Conservation (phyloP, 176 grass and related monocot species). For the Bromus sterilis region DNA sequence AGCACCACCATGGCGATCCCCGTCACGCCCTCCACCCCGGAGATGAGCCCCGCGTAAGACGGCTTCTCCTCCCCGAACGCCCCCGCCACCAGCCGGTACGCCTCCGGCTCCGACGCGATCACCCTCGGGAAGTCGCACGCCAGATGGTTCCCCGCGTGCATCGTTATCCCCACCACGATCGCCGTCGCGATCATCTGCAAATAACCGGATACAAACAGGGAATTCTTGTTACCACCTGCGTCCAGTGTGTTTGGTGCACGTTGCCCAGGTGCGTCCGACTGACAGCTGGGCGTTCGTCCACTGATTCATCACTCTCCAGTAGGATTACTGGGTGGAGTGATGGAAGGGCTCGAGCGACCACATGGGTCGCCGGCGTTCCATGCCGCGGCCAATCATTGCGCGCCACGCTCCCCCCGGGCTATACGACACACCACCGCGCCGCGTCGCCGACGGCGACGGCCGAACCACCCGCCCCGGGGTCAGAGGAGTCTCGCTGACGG, state of each 20-base stretch:
- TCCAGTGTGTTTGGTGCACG: neutral
- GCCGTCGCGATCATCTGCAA: constrained; percentile 93
- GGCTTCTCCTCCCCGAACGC: constrained; percentile 59
- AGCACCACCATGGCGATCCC: constrained; percentile 78
- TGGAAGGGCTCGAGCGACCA: constrained; percentile 4
- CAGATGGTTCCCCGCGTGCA: constrained; percentile 95
- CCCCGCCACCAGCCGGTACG: constrained; percentile 55
- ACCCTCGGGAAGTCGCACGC: constrained; percentile 91
- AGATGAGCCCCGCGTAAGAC: constrained; percentile 52
- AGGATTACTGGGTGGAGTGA: neutral
- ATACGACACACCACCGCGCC: constrained; percentile 6
- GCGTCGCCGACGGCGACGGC: constrained; percentile 30
- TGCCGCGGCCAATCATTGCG: constrained; percentile 1
- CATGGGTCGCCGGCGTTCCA: constrained; percentile 4
- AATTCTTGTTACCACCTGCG: neutral
- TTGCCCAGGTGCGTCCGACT: too few relatives aligned
- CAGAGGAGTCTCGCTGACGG: neutral
- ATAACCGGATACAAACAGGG: neutral
- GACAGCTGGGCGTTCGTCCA: too few relatives aligned
- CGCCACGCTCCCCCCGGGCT: constrained; percentile 2
- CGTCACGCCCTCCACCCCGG: constrained; percentile 64
- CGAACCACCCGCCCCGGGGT: neutral
- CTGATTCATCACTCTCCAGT: too few relatives aligned
- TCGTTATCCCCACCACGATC: constrained; percentile 73
- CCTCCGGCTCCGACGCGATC: constrained; percentile 45